These are phyloP conservation scores for Yamadazyma spencermartinsiae DNA, from an alignment of 1,139 yeast species.

Conservation along the genomic window DNA sequence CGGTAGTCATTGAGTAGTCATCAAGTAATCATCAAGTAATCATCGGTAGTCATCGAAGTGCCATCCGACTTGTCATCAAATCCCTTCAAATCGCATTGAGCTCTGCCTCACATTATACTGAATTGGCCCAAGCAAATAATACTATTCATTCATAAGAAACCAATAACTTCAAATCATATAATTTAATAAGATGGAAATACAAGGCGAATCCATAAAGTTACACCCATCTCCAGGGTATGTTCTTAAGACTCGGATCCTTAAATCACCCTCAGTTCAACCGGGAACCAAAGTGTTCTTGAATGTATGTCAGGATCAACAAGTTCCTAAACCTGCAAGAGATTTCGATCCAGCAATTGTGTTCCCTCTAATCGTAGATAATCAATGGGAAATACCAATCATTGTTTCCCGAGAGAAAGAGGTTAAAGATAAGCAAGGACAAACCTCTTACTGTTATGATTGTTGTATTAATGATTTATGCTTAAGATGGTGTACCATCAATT, in stretches of 20 bases:
- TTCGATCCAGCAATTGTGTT: slow-evolving; percentile 61
- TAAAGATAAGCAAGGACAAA: slow-evolving; percentile 67
- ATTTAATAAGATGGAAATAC: slow-evolving; percentile 23
- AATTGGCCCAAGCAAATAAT: too few species aligned
- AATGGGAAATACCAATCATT: slow-evolving; percentile 85
- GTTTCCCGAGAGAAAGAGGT: slow-evolving; percentile 58
- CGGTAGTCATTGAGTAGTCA: too few species aligned
- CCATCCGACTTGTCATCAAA: too few species aligned
- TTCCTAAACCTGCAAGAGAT: slow-evolving; percentile 52
- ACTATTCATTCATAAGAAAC: too few species aligned
- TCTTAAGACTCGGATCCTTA: slow-evolving; percentile 55
- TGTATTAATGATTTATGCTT: slow-evolving; percentile 63
- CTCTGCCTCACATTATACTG: too few species aligned
- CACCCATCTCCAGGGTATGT: slow-evolving; percentile 65
- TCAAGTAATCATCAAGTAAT: too few species aligned
- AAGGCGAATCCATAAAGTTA: slow-evolving; percentile 21
- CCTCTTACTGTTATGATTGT: slow-evolving; percentile 72
- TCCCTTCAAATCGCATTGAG: too few species aligned
- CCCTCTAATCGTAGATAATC: slow-evolving; percentile 64
- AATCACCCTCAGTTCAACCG: slow-evolving; percentile 22
- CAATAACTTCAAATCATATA: too few species aligned
- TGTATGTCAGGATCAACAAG: slow-evolving; percentile 62
- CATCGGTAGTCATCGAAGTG: too few species aligned
- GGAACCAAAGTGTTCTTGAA: slow-evolving; percentile 76
- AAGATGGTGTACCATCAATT: slow-evolving; percentile 60